Conservation (phyloP, 331 rosid genomes). For the Pyrus hybrid region DNA sequence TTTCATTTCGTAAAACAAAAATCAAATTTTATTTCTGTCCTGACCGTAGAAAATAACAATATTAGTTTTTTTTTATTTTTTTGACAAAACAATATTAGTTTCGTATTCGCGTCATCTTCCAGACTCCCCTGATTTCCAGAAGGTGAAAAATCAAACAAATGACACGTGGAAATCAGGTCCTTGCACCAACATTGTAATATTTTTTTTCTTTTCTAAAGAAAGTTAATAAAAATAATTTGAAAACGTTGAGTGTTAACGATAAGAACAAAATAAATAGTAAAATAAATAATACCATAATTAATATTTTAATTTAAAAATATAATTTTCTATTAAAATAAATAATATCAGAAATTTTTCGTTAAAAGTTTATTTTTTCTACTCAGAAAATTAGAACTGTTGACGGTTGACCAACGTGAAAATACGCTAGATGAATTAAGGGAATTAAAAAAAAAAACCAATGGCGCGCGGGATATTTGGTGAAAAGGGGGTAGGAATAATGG, state of each 20-base stretch:
- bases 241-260: too few relatives aligned
- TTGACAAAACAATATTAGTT: too few relatives aligned
- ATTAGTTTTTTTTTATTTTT: too few relatives aligned
- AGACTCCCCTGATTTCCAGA: neutral
- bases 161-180: neutral
- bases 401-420: neutral
- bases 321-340: rapidly evolving
- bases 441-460: too few relatives aligned
- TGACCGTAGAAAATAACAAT: neutral
- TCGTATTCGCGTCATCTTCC: too few relatives aligned
- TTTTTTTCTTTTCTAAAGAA: too few relatives aligned
- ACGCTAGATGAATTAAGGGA: too few relatives aligned
- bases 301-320: rapidly evolving
- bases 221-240: too few relatives aligned
- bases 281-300: rapidly evolving
- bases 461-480: neutral
- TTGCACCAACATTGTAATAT: neutral
- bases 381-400: neutral
- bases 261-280: rapidly evolving
- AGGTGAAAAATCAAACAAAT: neutral
- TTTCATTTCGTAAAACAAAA: neutral
- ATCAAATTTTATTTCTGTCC: neutral
- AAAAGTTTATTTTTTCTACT: neutral
- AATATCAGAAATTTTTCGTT: rapidly evolving
- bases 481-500: neutral